Base-by-base conservation (phyloP, 139 green algal species). In the Auxenochlorella pyrenoidosa region DNA sequence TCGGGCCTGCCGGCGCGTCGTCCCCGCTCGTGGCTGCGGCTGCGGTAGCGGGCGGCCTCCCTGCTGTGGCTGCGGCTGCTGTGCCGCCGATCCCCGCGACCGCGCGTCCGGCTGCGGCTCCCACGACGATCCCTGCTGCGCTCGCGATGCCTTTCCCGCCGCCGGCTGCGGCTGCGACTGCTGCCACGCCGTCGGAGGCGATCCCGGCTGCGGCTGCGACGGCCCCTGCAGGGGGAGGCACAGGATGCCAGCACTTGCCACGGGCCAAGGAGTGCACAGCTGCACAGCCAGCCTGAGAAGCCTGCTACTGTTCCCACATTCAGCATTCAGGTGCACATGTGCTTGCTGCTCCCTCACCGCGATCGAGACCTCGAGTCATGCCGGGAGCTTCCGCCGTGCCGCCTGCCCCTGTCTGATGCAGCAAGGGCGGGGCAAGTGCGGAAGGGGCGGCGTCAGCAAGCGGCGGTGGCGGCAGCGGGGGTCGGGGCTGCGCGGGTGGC, bases 371-470 rank as follows among this genome's bases (percentile, higher is more conserved):
- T 34, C 5, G 51, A 70, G 21, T 32, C n/a, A 18, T n/a, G 51
- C 6, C 26, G 51, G 36, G 26, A 28, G 36, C 54, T 28, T 59
- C 77, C 77, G 19, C 34, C 70, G 38, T 34, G 34, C 19, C 77
- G 38, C 54, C 77, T 68, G 77, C 51, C 77, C 77, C 77, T 83
- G 77, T 71, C 77, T 83, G 77, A 47, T 70, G 77, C 51, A 83
- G 51, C 77, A 21, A 34, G 34, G 47, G 66, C 34, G 73, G 73
- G 34, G 73, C 40, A 38, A 80, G 73, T 44, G 54, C 18, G 54
- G 41, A 30, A 43, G 41, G 43, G 43, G 43, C 43, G 12, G 59
- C 43, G 43, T 65, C 43, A 65, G 75, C 16, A 13, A 47, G 75
- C 43, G 32, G 43, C 41, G 75, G 75, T 43, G 43, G 75, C 75